Conservation (phyloP, 1,284 basidiomycete genomes). For the Ganoderma lingzhi region DNA sequence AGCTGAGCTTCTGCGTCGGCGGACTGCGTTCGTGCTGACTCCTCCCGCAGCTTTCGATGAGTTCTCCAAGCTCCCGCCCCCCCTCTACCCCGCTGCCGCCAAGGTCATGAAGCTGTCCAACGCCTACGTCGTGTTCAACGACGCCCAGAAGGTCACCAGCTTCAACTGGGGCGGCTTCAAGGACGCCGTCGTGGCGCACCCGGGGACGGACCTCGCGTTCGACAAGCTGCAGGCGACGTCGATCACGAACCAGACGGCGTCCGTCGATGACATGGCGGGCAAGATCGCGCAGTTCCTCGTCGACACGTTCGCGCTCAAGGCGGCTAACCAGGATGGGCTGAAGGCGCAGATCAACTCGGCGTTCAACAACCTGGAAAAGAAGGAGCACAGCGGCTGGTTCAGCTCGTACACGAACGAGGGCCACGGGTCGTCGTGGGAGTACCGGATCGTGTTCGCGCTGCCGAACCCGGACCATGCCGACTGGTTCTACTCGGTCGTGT, state of each 20-base stretch:
- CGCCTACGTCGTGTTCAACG: not conserved
- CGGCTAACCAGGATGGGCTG: not conserved
- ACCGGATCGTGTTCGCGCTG: not conserved
- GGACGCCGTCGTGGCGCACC: conserved; percentile 1
- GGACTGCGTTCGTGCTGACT: not conserved
- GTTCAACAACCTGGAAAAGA: conserved; percentile 1
- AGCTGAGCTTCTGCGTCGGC: not conserved
- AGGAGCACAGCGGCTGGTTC: not conserved
- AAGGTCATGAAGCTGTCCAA: conserved; percentile 1
- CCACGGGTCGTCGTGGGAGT: conserved; percentile 1
- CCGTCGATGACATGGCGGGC: not conserved
- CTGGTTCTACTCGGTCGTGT: conserved; percentile 2
- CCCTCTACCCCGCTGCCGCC: not conserved
- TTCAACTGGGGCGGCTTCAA: not conserved
- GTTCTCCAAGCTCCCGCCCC: not conserved
- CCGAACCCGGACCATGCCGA: not conserved
- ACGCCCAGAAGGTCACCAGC: not conserved
- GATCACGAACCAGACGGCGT: conserved; percentile 3
- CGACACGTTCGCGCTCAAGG: conserved; percentile 2
- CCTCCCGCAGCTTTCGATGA: not conserved
- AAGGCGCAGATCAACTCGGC: not conserved
- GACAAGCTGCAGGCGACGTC: not conserved
- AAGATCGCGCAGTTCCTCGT: conserved; percentile 3
- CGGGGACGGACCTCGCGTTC: not conserved
- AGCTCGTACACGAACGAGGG: not conserved